A percentile compares a stretch with the other conserved stretches of the same genome.
These are phyloP conservation scores for Rhynchosporium secalis DNA, from an alignment of 2,329 filamentous ascomycete species.

Conservation along the genomic window DNA sequence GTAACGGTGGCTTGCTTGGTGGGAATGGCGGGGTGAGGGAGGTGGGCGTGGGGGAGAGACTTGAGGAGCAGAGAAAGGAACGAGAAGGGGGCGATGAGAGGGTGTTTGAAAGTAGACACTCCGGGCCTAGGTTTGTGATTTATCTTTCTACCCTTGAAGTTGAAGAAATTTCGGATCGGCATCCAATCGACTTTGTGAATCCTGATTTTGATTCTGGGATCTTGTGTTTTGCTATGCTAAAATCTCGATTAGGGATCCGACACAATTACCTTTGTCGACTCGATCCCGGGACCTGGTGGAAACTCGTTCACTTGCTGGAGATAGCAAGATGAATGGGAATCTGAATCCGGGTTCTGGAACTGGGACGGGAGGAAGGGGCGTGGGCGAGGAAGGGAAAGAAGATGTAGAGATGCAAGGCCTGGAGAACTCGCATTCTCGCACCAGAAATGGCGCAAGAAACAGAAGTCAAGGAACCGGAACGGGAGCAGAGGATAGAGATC, in stretches of 20 bases:
- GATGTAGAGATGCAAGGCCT: neutral
- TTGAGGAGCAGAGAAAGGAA: slow-evolving; percentile 5
- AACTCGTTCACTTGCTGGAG: neutral
- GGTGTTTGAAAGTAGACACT: slow-evolving; percentile 28
- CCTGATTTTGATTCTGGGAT: too few relatives aligned
- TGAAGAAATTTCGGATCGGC: too few relatives aligned
- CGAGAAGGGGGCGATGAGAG: slow-evolving; percentile 13
- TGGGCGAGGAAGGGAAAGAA: neutral
- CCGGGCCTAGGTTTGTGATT: slow-evolving; percentile 1
- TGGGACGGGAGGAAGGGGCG: neutral
- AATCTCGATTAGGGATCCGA: slow-evolving; percentile 14
- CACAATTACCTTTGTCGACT: neutral
- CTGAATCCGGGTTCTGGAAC: neutral
- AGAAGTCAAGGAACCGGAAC: neutral
- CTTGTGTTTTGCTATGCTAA: too few relatives aligned
- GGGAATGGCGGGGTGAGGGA: neutral
- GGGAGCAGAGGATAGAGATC: slow-evolving; percentile 11
- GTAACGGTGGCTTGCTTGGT: neutral
- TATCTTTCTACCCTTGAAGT: too few relatives aligned
- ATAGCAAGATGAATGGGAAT: neutral
- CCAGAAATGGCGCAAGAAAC: neutral
- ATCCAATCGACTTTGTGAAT: too few relatives aligned
- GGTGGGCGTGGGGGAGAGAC: slow-evolving; percentile 6
- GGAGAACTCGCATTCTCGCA: neutral
- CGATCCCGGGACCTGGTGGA: neutral